These are phyloP conservation scores for Ascocoryne sarcoides DNA, from an alignment of 2,329 filamentous ascomycete species.

Conservation along the genomic window DNA sequence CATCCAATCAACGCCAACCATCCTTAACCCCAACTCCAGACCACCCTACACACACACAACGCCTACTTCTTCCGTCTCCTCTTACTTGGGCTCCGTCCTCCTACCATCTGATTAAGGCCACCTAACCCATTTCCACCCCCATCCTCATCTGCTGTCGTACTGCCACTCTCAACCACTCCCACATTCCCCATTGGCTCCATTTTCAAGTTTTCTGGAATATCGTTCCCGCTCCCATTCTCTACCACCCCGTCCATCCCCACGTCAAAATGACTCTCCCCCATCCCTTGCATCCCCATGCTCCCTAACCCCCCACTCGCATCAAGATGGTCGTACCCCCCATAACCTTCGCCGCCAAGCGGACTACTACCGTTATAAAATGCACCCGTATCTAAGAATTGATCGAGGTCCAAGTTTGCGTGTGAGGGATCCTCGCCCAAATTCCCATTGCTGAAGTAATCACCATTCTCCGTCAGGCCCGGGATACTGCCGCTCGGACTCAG, in stretches of 20 bases:
- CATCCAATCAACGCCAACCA: too few relatives aligned
- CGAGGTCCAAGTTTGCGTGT: slow-evolving; percentile 37
- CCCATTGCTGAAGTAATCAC: slow-evolving; percentile 26
- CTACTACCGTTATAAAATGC: slow-evolving; percentile 32
- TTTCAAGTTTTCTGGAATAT: too few relatives aligned
- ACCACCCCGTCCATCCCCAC: slow-evolving; percentile 23
- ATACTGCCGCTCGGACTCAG: slow-evolving; percentile 73
- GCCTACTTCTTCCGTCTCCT: slow-evolving; percentile 19
- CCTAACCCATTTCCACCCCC: background rate
- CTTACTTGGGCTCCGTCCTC: slow-evolving; percentile 18
- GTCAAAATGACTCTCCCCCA: slow-evolving; percentile 23
- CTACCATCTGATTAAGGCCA: slow-evolving; percentile 2
- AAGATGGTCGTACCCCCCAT: slow-evolving; percentile 13
- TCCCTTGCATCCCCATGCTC: background rate
- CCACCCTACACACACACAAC: too few relatives aligned
- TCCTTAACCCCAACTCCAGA: too few relatives aligned
- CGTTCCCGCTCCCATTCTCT: slow-evolving; percentile 8
- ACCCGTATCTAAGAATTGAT: slow-evolving; percentile 39
- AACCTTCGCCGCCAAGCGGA: slow-evolving; percentile 7
- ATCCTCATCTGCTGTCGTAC: slow-evolving; percentile 12
- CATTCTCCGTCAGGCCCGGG: slow-evolving; percentile 49
- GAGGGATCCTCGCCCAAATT: slow-evolving; percentile 29
- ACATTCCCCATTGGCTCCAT: background rate
- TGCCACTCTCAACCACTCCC: slow-evolving; percentile 12
- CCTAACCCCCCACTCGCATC: slow-evolving; percentile 12